Evolutionary conservation across 2,329 filamentous ascomycete species (phyloP), one percentile per base, ranked within the genome.

Genomic region (Seiridium cupressi): DNA sequence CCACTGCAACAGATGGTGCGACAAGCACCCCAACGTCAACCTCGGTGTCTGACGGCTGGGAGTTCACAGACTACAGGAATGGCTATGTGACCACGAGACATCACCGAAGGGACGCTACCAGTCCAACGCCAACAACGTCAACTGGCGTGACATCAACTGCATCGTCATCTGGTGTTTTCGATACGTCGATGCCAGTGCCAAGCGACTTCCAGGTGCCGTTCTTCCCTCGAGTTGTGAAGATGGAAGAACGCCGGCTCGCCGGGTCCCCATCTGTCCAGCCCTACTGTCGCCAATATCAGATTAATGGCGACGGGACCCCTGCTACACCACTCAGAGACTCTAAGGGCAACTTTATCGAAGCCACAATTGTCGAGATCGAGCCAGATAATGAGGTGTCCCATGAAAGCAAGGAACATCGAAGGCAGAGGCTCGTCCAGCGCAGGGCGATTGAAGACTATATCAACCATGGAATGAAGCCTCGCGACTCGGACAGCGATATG

Each of bases 211-310:
- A 76, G 0, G 65, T 58, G 3, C 44, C 57, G 4, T 44, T 54
- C 48, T 59, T 53, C 34, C 83, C 84, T 2, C 77, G 77, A 32
- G 77, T 83, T 7, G 72, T 86, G 60, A 86, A 86, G 66, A 72
- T 87, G 47, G 74, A 83, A 56, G 84, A 87, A 69, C 79, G 81
- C 11, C 83, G 84, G 13, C 70, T 79, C 18, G 59, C 69, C 5
- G 67, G 64, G 26, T 61, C 70, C 7, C 66, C 72, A 13, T 68
- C 73, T 1, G 66, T 71, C 1, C 64, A 72, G 11, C 77, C 83
- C 0, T 76, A 67, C 36, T 86, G 84, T 61, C 76, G 76, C 4
- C 81, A 85, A 64, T 78, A 82, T 36, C 70, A 77, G 61, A 77
- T 87, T 9, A 64, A 70, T 13, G 67, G 72, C 0, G 68, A 76